phyloP scores from a whole-genome alignment of 768 basidiomycete species.

The Suillus subaureus region DNA sequence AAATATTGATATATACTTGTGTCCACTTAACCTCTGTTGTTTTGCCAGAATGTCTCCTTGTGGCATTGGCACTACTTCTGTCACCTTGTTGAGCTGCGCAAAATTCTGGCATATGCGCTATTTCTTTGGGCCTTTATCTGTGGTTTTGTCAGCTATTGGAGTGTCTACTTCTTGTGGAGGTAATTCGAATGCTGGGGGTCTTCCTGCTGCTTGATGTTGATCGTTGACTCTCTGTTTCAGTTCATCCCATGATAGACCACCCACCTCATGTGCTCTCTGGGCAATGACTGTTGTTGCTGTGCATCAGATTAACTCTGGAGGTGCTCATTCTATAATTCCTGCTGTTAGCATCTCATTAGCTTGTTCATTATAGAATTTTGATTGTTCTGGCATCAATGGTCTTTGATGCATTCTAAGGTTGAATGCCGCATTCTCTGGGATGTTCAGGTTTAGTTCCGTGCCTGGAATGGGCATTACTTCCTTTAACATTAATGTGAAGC shows the following conservation, averaged over 20 bases:
- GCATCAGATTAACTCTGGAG: not conserved
- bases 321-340: not conserved
- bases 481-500: constrained; percentile 40
- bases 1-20: constrained; percentile 30
- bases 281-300: constrained; percentile 34
- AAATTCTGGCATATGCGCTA: constrained; percentile 32
- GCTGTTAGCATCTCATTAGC: constrained; percentile 1
- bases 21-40: constrained; percentile 38
- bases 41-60: constrained; percentile 44
- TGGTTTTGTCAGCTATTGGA: constrained; percentile 9
- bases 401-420: not conserved
- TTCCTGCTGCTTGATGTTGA: constrained; percentile 6
- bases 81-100: constrained; percentile 33
- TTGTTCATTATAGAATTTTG: not conserved
- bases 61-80: constrained; percentile 30
- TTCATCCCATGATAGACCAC: not conserved
- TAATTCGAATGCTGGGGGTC: not conserved
- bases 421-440: not conserved
- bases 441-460: not conserved
- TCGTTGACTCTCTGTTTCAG: constrained; percentile 33
- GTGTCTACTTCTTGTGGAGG: constrained; percentile 9
- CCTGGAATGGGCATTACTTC: constrained; percentile 35
- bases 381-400: constrained; percentile 6
- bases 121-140: constrained; percentile 13
- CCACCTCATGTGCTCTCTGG: constrained; percentile 25